Conservation (phyloP, 2,329 filamentous ascomycete species). For the Calonectria honghensis region DNA sequence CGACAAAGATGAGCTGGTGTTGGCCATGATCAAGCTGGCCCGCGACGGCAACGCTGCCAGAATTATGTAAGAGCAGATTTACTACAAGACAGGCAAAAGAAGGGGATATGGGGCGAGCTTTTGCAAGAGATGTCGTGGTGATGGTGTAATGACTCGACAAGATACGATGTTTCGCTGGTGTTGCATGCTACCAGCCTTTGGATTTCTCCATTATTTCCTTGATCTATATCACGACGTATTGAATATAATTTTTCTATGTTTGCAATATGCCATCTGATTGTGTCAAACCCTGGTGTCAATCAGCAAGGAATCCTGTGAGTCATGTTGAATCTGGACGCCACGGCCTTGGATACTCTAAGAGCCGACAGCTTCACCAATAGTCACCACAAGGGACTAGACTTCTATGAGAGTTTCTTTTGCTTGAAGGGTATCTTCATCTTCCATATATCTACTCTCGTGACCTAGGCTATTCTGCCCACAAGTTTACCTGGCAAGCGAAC, state of each 20-base stretch:
- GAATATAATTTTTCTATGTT: neutral
- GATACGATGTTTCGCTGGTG: neutral
- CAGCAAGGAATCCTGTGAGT: neutral
- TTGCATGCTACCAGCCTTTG: neutral
- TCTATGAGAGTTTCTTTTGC: neutral
- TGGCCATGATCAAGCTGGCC: slow-evolving; percentile 42
- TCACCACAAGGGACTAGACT: neutral
- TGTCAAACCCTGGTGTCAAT: too few species aligned
- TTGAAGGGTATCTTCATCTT: slow-evolving; percentile 18
- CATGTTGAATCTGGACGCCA: neutral
- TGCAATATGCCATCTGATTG: too few species aligned
- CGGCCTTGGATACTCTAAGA: too few species aligned
- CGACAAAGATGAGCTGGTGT: slow-evolving; percentile 43
- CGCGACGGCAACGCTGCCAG: slow-evolving; percentile 33
- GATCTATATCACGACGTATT: neutral
- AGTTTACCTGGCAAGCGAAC: neutral
- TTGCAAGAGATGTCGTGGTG: neutral
- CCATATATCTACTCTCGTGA: neutral
- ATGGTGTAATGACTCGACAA: neutral
- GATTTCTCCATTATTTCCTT: neutral
- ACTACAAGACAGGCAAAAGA: neutral
- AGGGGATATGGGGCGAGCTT: neutral
- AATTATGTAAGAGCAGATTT: neutral
- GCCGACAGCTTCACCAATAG: neutral
- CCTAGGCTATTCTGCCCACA: neutral